phyloP scores from a whole-genome alignment of 208 protist species.

The Acanthamoeba divionensis region DNA sequence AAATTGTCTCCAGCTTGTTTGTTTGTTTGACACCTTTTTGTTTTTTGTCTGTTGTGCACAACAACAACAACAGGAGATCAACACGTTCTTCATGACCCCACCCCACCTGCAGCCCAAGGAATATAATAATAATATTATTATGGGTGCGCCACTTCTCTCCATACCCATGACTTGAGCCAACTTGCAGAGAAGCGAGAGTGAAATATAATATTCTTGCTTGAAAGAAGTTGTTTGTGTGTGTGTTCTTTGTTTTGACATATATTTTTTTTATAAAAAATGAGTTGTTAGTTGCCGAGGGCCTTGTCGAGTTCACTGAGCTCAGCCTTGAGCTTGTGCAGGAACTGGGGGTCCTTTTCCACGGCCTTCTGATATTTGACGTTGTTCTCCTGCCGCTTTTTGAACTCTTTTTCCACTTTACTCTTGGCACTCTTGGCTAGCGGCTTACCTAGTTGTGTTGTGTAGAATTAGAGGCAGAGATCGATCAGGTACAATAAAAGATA shows the following conservation, averaged over 20 bases:
- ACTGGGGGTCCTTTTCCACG: background rate
- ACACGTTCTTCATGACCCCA: slow-evolving; percentile 47
- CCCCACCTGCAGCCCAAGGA: too few species aligned
- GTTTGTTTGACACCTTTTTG: background rate
- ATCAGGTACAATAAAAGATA: too few species aligned
- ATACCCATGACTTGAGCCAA: too few species aligned
- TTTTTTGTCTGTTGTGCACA: background rate
- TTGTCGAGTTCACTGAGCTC: background rate
- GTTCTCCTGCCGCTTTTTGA: slow-evolving; percentile 66
- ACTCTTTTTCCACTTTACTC: slow-evolving; percentile 64
- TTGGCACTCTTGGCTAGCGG: slow-evolving; percentile 64
- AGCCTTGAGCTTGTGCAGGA: background rate
- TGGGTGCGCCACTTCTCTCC: too few species aligned
- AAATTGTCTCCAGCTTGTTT: background rate
- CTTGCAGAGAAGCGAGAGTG: too few species aligned
- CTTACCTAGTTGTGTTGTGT: too few species aligned
- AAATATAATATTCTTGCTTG: too few species aligned
- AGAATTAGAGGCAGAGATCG: too few species aligned
- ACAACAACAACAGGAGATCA: slow-evolving; percentile 13
- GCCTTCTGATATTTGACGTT: slow-evolving; percentile 61
- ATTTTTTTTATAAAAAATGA: too few species aligned
- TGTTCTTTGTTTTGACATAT: too few species aligned
- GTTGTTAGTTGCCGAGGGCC: background rate
- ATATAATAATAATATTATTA: too few species aligned
- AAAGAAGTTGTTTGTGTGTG: too few species aligned